Conservation (phyloP, 768 basidiomycete genomes). For the Boletales sp. region DNA sequence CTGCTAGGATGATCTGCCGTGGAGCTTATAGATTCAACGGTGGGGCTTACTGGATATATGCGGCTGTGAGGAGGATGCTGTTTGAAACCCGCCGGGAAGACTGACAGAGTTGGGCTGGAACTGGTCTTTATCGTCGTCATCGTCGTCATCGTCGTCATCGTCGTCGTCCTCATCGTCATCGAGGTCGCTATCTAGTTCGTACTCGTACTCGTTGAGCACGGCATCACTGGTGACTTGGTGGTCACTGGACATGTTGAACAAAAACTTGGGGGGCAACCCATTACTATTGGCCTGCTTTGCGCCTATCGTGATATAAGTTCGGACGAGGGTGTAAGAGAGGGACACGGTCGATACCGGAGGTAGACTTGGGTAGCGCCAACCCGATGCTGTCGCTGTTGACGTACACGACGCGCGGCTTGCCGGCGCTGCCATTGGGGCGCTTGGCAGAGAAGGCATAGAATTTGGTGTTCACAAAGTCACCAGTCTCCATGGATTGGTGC, state of each 20-base stretch:
- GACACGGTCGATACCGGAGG: conserved; percentile 1
- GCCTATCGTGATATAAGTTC: conserved; percentile 6
- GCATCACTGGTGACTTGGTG: conserved; percentile 15
- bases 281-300: conserved; percentile 2
- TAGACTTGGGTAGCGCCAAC: conserved; percentile 15
- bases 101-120: too few species aligned
- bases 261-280: conserved; percentile 10
- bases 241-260: conserved; percentile 22
- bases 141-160: conserved; percentile 11
- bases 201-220: conserved; percentile 25
- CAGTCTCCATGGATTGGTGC: conserved; percentile 20
- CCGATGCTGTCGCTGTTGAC: conserved; percentile 18
- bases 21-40: too few species aligned
- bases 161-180: conserved; percentile 21
- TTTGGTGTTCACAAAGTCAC: conserved; percentile 28
- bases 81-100: neutral
- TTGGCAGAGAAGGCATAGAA: conserved; percentile 27
- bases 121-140: too few species aligned
- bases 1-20: too few species aligned
- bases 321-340: neutral
- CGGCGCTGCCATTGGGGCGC: conserved; percentile 6
- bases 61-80: conserved; percentile 1
- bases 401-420: conserved; percentile 24
- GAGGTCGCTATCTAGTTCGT: conserved; percentile 29
- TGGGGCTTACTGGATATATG: conserved; percentile 6